Base-by-base conservation (phyloP, 2,329 filamentous ascomycete genomes). In the Ophiobolus disseminans region DNA sequence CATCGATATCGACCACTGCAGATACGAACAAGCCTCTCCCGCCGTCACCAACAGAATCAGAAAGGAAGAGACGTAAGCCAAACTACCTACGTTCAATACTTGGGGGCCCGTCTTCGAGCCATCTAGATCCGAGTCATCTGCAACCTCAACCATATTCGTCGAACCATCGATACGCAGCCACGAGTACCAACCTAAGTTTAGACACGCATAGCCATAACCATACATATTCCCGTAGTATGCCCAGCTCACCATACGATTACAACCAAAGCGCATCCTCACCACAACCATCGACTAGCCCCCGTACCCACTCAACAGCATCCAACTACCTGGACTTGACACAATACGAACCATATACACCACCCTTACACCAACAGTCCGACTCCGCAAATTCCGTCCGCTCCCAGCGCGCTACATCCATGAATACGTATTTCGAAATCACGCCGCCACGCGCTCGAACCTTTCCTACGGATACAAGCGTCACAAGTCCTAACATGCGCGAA, bases 171-270 rank as follows among this genome's bases (percentile, higher is more conserved):
- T 46, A 62, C 31, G 58, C 57, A 10, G 62, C 60, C 10, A 52
- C 57, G 34, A 55, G 50, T 22, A 49, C 54, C 20, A 53, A 55
- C 19, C 45, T 69, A 31, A 61, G 41, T 39, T 53, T 65, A 25
- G 60, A 68, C n/a, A 60, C 64, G 8, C 37, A 48, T 40, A 37
- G 32, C 31, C 50, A 55, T 22, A 49, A 60, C 26, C 50, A 55
- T 21, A 53, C 53, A 16, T 60, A 65, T 41, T 69, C 65, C 40
- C 64, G 61, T 13, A 73, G 70, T 52, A 72, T 72, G 68, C 69
- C 70, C 8, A 66, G 47, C 42, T 70, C 69, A 6, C 70, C 70
- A 11, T 56, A 57, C 31, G 55, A 48, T 36, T 59, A 58, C 43
- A 38, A 37, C 22, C 53, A 63, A 11, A 38, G 46, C 13, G 36